Conservation (phyloP, 306 rosid species). For the Ziziphus jujuba region DNA sequence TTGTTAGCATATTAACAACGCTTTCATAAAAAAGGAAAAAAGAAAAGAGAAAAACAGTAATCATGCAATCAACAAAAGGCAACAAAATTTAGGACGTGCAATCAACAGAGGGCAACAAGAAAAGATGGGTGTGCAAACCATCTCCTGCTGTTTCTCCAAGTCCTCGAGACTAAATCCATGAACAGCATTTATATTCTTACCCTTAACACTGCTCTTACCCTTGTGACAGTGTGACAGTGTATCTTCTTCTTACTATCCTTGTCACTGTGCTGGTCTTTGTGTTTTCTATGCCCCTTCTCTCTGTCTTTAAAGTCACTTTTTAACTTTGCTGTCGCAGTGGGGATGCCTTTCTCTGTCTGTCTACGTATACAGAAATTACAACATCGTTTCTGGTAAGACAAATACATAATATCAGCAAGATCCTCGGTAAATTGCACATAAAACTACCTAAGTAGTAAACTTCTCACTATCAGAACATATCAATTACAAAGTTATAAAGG, state of each 20-base stretch:
- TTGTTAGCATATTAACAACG: no score
- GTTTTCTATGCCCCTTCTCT: constrained; percentile 27
- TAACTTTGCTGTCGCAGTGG: constrained; percentile 13
- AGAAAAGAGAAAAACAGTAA: no score
- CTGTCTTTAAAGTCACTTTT: constrained; percentile 20
- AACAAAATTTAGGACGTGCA: not conserved
- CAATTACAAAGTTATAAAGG: no score
- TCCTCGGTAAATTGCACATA: not conserved
- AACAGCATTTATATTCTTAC: not conserved
- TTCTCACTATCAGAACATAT: no score
- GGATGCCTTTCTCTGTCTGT: constrained; percentile 37
- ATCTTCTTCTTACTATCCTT: constrained; percentile 29
- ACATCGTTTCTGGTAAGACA: not conserved
- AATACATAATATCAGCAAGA: not conserved
- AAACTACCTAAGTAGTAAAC: no score
- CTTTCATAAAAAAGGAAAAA: no score
- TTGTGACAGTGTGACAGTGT: not conserved
- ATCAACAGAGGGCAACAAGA: constrained; percentile 9
- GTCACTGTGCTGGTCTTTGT: constrained; percentile 9
- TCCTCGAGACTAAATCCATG: constrained; percentile 7
- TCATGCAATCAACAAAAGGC: not conserved
- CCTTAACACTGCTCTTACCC: constrained; percentile 1
- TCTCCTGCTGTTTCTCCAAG: constrained; percentile 15
- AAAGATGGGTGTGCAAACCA: constrained; percentile 11
- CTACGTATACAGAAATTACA: not conserved